phyloP scores from a whole-genome alignment of 2,329 filamentous ascomycete genomes.

The Diaporthe batatas region DNA sequence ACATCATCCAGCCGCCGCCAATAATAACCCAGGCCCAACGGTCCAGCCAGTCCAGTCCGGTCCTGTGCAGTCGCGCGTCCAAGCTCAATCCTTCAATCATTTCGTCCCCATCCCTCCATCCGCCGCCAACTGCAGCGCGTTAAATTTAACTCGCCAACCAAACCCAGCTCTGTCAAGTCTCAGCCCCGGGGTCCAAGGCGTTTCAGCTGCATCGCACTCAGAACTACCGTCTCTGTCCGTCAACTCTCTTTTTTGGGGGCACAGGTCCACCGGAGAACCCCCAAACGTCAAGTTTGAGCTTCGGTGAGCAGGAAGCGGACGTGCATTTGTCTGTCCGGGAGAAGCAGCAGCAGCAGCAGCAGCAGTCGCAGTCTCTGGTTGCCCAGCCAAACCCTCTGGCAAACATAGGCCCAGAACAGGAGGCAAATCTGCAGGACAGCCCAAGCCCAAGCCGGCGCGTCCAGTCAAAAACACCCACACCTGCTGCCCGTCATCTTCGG shows the following conservation, averaged over 20 bases:
- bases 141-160: constrained; percentile 36
- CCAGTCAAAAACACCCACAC: constrained; percentile 41
- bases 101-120: constrained; percentile 27
- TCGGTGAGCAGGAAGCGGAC: not conserved
- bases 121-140: constrained; percentile 23
- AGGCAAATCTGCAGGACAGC: constrained; percentile 36
- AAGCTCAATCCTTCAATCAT: constrained; percentile 18
- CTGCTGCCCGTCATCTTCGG: constrained; percentile 41
- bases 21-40: constrained; percentile 22
- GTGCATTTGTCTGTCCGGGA: constrained; percentile 9
- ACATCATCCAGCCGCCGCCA: constrained; percentile 27
- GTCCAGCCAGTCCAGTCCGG: constrained; percentile 7
- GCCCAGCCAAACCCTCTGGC: constrained; percentile 28
- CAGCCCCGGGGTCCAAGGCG: constrained; percentile 23
- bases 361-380: constrained; percentile 22
- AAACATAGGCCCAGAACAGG: constrained; percentile 24
- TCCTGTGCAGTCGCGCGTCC: constrained; percentile 19
- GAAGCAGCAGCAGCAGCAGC: not conserved
- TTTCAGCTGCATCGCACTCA: constrained; percentile 19
- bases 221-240: constrained; percentile 19
- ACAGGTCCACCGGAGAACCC: constrained; percentile 3
- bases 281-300: constrained; percentile 9
- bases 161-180: constrained; percentile 29
- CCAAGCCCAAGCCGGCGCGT: constrained; percentile 31
- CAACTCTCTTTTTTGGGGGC: constrained; percentile 19